Percentiles rank a stretch among this genome's conserved stretches.
Conservation (phyloP, 805 yeast species). For the Yarrowia sp. region DNA sequence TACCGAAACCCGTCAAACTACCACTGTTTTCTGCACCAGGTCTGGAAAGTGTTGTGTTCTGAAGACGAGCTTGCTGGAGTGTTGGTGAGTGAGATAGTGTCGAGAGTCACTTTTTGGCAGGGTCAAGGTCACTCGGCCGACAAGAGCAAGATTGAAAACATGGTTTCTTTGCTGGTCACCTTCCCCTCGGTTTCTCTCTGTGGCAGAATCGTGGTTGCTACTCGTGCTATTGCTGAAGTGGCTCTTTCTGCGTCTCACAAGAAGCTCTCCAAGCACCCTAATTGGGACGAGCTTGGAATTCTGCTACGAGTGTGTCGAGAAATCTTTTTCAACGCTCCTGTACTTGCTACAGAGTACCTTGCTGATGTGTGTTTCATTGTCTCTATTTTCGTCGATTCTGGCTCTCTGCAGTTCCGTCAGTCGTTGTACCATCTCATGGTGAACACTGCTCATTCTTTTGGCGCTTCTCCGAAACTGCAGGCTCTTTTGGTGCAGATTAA, state of each 20-base stretch:
- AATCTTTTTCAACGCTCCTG: constrained; percentile 61
- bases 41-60: constrained; percentile 65
- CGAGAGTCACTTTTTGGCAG: constrained; percentile 70
- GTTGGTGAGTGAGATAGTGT: constrained; percentile 69
- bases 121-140: constrained; percentile 53
- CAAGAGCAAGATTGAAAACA: constrained; percentile 47
- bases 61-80: constrained; percentile 57
- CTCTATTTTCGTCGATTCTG: constrained; percentile 53
- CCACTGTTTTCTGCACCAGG: constrained; percentile 52
- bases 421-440: constrained; percentile 59
- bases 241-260: not conserved
- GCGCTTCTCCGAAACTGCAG: constrained; percentile 46
- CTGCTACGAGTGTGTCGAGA: constrained; percentile 60
- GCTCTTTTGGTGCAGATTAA: constrained; percentile 38
- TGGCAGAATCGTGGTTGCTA: constrained; percentile 51
- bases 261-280: constrained; percentile 46
- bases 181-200: constrained; percentile 72
- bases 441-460: constrained; percentile 66
- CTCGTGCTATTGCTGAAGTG: constrained; percentile 11
- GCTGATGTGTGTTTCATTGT: constrained; percentile 70
- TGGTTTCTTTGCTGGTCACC: constrained; percentile 58
- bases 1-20: constrained; percentile 48
- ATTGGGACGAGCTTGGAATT: constrained; percentile 70
- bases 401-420: constrained; percentile 54
- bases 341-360: constrained; percentile 37